Conservation (phyloP, 2,329 filamentous ascomycete species). For the Paecilomyces dactylethromorphus region DNA sequence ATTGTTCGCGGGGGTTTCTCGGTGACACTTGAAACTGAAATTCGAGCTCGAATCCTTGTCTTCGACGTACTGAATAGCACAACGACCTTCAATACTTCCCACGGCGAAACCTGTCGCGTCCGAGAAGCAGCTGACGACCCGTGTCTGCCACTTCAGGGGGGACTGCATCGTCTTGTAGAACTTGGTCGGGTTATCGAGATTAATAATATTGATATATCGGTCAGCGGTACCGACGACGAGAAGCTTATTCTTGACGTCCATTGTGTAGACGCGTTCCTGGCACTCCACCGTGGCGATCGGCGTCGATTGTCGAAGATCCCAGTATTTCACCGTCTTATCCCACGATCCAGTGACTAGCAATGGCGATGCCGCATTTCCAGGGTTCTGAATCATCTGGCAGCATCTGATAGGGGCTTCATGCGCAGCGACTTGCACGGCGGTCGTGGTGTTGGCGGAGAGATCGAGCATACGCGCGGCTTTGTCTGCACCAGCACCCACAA, state of each 20-base stretch:
- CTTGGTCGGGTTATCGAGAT: slow-evolving; percentile 77
- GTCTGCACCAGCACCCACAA: slow-evolving; percentile 83
- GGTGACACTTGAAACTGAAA: slow-evolving; percentile 99
- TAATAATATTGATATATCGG: slow-evolving; percentile 91
- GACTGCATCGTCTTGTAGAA: slow-evolving; percentile 97
- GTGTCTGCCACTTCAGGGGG: slow-evolving; percentile 96
- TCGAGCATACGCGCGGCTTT: slow-evolving; percentile 88
- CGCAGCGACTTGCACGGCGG: slow-evolving; percentile 63
- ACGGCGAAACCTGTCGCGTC: slow-evolving; percentile 90
- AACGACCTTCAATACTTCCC: slow-evolving; percentile 92
- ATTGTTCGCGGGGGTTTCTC: slow-evolving; percentile 59
- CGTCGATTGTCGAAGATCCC: slow-evolving; percentile 46
- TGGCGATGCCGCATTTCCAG: slow-evolving; percentile 44
- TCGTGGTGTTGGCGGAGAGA: slow-evolving; percentile 52
- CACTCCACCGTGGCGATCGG: slow-evolving; percentile 42
- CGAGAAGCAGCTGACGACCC: slow-evolving; percentile 89
- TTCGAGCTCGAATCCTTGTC: slow-evolving; percentile 88
- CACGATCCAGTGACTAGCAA: slow-evolving; percentile 81
- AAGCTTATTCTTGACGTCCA: slow-evolving; percentile 84
- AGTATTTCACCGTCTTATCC: slow-evolving; percentile 53
- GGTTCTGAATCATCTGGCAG: slow-evolving; percentile 69
- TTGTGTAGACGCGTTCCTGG: slow-evolving; percentile 63
- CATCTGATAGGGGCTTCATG: slow-evolving; percentile 79
- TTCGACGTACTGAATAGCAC: slow-evolving; percentile 96
- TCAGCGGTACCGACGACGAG: slow-evolving; percentile 91